These are phyloP conservation scores for Coprinopsis cinerea DNA, from an alignment of 768 basidiomycete species.

Conservation along the genomic window DNA sequence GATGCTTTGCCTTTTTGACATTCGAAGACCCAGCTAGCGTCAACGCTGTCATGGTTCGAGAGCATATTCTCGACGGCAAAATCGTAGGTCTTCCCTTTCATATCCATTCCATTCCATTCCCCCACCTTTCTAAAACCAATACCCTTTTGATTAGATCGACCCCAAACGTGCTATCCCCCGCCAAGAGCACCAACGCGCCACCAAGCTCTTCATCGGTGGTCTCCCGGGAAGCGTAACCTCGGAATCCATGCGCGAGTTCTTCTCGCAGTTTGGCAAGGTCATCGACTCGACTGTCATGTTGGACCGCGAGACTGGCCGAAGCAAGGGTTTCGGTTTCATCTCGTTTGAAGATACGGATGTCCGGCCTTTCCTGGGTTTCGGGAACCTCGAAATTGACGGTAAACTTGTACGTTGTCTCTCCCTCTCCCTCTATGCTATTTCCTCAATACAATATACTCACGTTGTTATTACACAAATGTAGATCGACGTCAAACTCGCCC, in stretches of 20 bases:
- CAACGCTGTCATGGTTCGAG: constrained; percentile 91
- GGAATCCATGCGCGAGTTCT: constrained; percentile 89
- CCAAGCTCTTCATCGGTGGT: constrained; percentile 95
- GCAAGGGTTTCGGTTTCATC: constrained; percentile 98
- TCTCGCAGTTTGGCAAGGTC: constrained; percentile 91
- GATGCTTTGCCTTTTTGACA: constrained; percentile 97
- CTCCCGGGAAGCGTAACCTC: constrained; percentile 89
- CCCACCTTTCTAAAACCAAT: no score
- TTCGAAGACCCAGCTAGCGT: constrained; percentile 92
- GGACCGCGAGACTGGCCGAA: constrained; percentile 89
- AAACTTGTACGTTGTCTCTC: constrained; percentile 63
- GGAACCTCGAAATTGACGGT: constrained; percentile 89
- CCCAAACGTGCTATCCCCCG: constrained; percentile 99
- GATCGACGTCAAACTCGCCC: constrained; percentile 98
- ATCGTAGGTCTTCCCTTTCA: constrained; percentile 54
- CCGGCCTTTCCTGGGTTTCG: constrained; percentile 81
- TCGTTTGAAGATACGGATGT: constrained; percentile 92
- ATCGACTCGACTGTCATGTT: constrained; percentile 99
- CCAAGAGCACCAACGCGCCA: constrained; percentile 89
- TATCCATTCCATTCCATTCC: constrained; percentile 1
- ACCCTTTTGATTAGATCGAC: constrained; percentile 98
- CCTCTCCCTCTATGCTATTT: neutral
- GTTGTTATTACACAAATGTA: constrained; percentile 26
- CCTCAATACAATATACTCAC: no score
- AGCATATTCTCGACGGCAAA: constrained; percentile 95